Evolutionary conservation across 306 rosid species (phyloP), one percentile per base, ranked within the genome.

Genomic region (Chamaecrista fasciculata): DNA sequence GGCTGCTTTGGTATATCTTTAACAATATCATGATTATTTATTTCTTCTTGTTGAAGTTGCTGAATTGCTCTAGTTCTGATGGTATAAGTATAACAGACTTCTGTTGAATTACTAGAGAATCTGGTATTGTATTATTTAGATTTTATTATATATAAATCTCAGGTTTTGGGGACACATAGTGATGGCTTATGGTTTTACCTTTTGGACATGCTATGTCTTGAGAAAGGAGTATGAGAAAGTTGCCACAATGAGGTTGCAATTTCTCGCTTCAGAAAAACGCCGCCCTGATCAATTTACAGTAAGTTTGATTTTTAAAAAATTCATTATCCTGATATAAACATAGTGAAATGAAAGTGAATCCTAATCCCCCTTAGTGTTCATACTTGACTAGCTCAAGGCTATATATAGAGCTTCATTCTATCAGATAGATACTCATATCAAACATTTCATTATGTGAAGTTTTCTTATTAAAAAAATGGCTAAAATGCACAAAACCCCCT

Each of bases 201-300:
- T 94, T 70, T 94, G 95, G 97, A 86, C 95, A 55, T 94, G 96
- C 83, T 91, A 78, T 72, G 80, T 89, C 66, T 69, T 94, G 83
- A 34, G 68, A 28, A 87, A 75, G 83, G 99, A 94, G 88, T 94
- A 94, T 78, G 96, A 65, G 64, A 87, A 24, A 56, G 78, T 94
- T 58, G 86, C 99, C 70, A 25, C 72, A 6, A 82, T 91, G 99
- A 84, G 99, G 78, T 77, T 94, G 80, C 89, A 86, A 21, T 94
- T 94, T 87, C 86, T 89, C 69, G 95, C 95, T 37, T 29, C 92
- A 29, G 89, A 82, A 78, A 87, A 60, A 61, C 99, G 99, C 10
- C 92, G 91, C 44, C 89, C 99, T 0, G 95, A 94, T 81, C 99
- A 94, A 73, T 94, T 87, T 73, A 79, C 99, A 37, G 97, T 94